Conservation (phyloP, 228 moss, liverwort and hornwort species). For the Sphagnum fallax region DNA sequence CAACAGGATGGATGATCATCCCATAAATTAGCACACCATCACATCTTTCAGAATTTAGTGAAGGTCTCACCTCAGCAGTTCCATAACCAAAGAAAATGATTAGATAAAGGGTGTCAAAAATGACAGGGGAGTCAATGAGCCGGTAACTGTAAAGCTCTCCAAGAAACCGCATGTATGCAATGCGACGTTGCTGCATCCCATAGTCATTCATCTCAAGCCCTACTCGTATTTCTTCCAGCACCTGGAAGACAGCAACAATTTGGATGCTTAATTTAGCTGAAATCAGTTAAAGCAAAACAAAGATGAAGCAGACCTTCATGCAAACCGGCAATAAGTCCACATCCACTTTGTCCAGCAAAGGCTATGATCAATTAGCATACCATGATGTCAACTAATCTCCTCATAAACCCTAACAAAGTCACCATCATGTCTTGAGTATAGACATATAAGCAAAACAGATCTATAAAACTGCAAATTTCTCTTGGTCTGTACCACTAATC, state of each 20-base stretch:
- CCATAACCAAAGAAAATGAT: constrained; percentile 86
- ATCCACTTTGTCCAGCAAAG: no score
- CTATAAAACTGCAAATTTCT: no score
- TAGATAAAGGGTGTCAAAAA: constrained; percentile 93
- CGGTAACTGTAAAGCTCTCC: constrained; percentile 98
- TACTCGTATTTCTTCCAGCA: constrained; percentile 87
- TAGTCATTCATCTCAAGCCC: constrained; percentile 91
- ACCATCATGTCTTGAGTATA: no score
- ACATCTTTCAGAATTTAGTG: background rate
- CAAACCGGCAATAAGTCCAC: no score
- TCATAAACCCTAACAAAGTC: no score
- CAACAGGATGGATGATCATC: background rate
- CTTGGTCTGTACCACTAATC: no score
- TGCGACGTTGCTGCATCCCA: constrained; percentile 98
- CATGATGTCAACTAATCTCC: no score
- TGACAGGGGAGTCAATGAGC: constrained; percentile 93
- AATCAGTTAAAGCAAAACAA: no score
- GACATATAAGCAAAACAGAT: no score
- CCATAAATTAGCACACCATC: background rate
- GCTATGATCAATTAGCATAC: no score
- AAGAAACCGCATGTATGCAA: constrained; percentile 96
- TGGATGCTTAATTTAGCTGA: background rate
- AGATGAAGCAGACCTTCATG: no score
- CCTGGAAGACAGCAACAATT: constrained; percentile 21
- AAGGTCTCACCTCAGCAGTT: constrained; percentile 53